Base-by-base conservation (phyloP, 129 eudicot genomes). In the Dittrichia graveolens region DNA sequence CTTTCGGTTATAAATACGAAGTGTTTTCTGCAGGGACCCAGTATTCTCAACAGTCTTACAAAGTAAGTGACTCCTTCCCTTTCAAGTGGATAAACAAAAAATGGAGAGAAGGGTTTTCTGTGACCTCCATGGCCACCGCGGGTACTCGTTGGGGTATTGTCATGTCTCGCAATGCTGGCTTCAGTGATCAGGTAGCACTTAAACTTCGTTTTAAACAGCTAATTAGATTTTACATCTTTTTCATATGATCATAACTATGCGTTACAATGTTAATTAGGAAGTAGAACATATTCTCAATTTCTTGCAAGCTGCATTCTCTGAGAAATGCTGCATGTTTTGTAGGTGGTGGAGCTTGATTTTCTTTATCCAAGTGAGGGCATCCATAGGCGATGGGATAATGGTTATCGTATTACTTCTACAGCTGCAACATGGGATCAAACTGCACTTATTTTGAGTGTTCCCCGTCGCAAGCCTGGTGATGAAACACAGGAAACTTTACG, bases 81-180 rank as follows among this genome's bases (percentile, higher is more conserved):
- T 90, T 87, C 72, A 89, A 89, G 80, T 89, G 96, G 96, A 89
- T 89, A 57, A 89, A 86, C 79, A 89, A 89, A 79, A 89, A 89
- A 64, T 89, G 96, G 96, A 83, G 85, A 75, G 96, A 90, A 79
- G 96, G 96, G 35, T 90, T 90, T 62, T 87, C 85, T 49, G 94
- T 90, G 75, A 90, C 96, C 76, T 87, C 96, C 69, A 90, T 90
- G 96, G 96, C 96, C 14, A 90, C 96, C 24, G 87, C 94, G 63
- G 94, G 91, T 57, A 62, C 88, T 31, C 77, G 96, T 1, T 90
- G 96, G 96, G 96, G 91, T 74, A 85, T 90, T 38, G 94, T 90
- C 76, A 90, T 89, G 96, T 89, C 96, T 55, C 88, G 96, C 16
- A 89, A 89, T 80, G 83, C 96, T 80, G 93, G 93, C 78, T 89